Conservation (phyloP, 768 basidiomycete genomes). For the Leccinellum albellum region DNA sequence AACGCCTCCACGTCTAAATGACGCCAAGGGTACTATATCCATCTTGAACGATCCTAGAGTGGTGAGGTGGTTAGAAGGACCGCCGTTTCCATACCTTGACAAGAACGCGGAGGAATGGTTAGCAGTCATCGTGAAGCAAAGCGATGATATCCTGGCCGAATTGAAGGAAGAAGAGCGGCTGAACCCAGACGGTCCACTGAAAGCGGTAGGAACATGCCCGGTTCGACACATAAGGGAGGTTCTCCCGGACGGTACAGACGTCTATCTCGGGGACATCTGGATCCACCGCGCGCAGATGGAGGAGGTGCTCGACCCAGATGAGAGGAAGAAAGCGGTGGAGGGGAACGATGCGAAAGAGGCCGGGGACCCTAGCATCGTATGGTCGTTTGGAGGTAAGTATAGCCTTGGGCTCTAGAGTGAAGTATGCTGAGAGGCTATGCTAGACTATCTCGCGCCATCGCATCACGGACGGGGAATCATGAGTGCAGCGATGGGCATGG, state of each 20-base stretch:
- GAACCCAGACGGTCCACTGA: constrained; percentile 22
- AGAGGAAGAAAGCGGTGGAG: constrained; percentile 32
- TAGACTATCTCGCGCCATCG: constrained; percentile 58
- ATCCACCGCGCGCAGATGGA: constrained; percentile 27
- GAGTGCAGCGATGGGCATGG: constrained; percentile 54
- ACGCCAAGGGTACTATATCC: constrained; percentile 35
- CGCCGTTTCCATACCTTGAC: constrained; percentile 52
- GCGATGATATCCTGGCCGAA: constrained; percentile 20
- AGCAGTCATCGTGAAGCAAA: constrained; percentile 12
- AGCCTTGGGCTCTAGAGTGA: neutral
- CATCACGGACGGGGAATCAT: constrained; percentile 72
- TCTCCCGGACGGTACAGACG: constrained; percentile 48
- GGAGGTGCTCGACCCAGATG: constrained; percentile 34
- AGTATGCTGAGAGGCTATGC: neutral
- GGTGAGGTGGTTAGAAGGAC: constrained; percentile 40
- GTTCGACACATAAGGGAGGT: constrained; percentile 52
- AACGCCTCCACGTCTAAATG: constrained; percentile 51
- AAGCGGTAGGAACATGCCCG: constrained; percentile 43
- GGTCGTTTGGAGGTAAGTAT: constrained; percentile 56
- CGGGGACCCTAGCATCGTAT: constrained; percentile 56
- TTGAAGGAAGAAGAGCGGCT: constrained; percentile 14
- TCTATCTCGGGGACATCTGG: constrained; percentile 44
- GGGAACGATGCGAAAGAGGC: constrained; percentile 39
- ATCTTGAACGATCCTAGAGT: constrained; percentile 50
- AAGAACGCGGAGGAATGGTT: constrained; percentile 41